Conservation (phyloP, 2,329 filamentous ascomycete species). For the Zymoseptoria tritici region DNA sequence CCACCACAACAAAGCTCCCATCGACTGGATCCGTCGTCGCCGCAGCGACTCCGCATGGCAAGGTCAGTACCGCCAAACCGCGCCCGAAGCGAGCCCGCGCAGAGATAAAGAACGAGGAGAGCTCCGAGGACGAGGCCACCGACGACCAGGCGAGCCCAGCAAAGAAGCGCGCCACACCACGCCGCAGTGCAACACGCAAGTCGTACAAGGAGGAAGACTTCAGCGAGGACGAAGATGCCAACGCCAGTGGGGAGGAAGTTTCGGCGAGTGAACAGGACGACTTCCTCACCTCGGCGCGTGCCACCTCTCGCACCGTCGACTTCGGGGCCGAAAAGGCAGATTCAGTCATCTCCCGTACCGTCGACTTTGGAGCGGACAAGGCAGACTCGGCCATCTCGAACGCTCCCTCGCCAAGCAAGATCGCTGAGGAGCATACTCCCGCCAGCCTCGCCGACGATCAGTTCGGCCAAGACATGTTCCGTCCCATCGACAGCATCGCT, state of each 20-base stretch:
- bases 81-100: constrained; percentile 11
- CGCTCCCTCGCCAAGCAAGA: background rate
- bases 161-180: constrained; percentile 11
- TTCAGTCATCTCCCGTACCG: background rate
- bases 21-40: background rate
- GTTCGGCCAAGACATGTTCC: background rate
- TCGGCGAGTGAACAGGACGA: background rate
- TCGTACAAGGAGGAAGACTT: constrained; percentile 4
- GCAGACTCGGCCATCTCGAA: background rate
- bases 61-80: constrained; percentile 5
- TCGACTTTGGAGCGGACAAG: background rate
- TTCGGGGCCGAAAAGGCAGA: background rate
- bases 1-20: no score
- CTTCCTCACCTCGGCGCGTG: background rate
- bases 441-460: constrained; percentile 2
- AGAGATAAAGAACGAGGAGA: constrained; percentile 21
- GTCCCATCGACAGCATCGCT: background rate
- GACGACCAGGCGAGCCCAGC: constrained; percentile 4
- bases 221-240: constrained; percentile 2
- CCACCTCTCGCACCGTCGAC: background rate
- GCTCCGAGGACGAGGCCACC: constrained; percentile 17
- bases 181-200: constrained; percentile 8
- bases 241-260: background rate
- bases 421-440: background rate
- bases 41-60: background rate